A percentile compares a stretch with the other conserved stretches of the same genome.
These are phyloP conservation scores for Cenchrus fungigraminus DNA, from an alignment of 176 grass and related monocot genomes.

Conservation along the genomic window DNA sequence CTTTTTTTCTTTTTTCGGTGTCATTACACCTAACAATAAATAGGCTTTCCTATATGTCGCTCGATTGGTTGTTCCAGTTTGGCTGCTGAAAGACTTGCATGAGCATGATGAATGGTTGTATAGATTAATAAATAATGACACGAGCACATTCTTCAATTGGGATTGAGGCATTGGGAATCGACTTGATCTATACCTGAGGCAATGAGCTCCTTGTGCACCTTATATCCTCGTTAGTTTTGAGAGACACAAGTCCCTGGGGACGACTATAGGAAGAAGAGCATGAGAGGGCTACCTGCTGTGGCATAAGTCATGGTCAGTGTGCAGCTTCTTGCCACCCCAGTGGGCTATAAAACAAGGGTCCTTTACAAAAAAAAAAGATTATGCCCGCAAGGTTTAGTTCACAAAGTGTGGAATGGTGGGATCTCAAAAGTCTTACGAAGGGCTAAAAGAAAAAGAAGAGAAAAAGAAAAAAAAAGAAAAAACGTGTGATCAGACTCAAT, in stretches of 20 bases:
- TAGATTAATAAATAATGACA: neutral
- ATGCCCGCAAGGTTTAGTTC: neutral
- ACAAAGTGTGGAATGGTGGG: neutral
- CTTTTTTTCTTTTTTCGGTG: too few relatives aligned
- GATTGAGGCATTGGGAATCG: neutral
- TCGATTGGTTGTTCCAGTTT: too few relatives aligned
- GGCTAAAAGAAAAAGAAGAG: neutral
- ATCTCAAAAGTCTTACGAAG: neutral
- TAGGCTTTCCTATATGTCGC: too few relatives aligned
- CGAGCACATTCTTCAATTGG: too few relatives aligned
- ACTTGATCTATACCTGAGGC: neutral
- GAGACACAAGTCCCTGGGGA: neutral
- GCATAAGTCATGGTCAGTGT: neutral
- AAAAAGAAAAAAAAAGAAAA: neutral
- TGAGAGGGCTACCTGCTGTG: neutral
- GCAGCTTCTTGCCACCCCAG: neutral
- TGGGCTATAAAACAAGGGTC: neutral
- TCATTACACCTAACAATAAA: too few relatives aligned
- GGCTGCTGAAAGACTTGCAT: too few relatives aligned
- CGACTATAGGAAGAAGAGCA: constrained; percentile 7
- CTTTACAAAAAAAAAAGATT: neutral
- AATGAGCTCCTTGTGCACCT: neutral
- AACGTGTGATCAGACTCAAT: too few relatives aligned
- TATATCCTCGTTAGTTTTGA: neutral
- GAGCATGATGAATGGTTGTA: neutral